Conservation (phyloP, 306 rosid genomes). For the Lupinus albus region DNA sequence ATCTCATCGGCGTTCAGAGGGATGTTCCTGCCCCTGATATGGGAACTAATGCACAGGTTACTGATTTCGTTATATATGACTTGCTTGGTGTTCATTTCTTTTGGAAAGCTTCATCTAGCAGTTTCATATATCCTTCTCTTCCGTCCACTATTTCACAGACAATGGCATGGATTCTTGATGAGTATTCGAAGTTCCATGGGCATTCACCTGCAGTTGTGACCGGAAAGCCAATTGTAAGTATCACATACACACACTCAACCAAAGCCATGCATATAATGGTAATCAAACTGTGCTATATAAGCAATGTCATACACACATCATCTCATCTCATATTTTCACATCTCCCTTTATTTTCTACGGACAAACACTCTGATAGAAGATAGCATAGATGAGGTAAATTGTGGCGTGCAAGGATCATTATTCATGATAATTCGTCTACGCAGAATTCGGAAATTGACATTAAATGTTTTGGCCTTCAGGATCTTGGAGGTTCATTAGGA, state of each 20-base stretch:
- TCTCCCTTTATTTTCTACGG: neutral
- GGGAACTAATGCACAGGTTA: conserved; percentile 81
- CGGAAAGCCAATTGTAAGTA: conserved; percentile 72
- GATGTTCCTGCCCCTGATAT: conserved; percentile 86
- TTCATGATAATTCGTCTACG: neutral
- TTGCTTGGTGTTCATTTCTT: neutral
- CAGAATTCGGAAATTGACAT: neutral
- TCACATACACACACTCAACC: neutral
- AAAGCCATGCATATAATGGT: conserved; percentile 12
- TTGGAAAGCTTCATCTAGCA: neutral
- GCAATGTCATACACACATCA: no score
- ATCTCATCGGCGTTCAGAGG: conserved; percentile 68
- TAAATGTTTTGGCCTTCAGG: conserved; percentile 43
- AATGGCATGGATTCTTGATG: conserved; percentile 89
- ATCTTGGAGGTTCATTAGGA: conserved; percentile 83
- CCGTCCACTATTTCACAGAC: conserved; percentile 46
- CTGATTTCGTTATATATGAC: conserved; percentile 11
- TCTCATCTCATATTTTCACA: no score
- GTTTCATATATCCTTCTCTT: conserved; percentile 23
- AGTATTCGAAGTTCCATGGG: conserved; percentile 82
- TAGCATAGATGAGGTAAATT: neutral
- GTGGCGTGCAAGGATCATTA: neutral
- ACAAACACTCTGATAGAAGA: neutral
- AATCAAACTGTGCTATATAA: no score
- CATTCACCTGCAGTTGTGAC: conserved; percentile 81